A percentile compares a stretch with the other conserved stretches of the same genome.
phyloP scores from a whole-genome alignment of 345 rosid species.

The Pistacia atlantica region DNA sequence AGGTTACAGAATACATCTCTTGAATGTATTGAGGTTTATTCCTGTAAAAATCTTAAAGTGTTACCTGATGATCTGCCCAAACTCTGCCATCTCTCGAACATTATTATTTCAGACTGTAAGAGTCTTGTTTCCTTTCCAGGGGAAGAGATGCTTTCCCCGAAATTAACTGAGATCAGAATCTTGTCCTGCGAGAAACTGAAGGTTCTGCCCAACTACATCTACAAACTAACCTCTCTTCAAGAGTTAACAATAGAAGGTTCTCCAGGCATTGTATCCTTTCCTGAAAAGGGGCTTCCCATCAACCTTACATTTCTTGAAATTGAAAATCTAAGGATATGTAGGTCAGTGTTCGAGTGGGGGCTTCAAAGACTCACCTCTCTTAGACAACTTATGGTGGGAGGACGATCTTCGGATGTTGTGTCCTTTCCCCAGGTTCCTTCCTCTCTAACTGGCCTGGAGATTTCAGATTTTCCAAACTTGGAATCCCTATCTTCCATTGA shows the following conservation, averaged over 20 bases:
- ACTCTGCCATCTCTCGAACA: neutral
- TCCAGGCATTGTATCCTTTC: constrained; percentile 8
- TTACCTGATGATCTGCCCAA: neutral
- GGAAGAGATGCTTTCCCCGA: neutral
- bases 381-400: constrained; percentile 1
- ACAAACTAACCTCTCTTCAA: constrained; percentile 1
- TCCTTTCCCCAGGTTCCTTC: constrained; percentile 25
- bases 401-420: constrained; percentile 7
- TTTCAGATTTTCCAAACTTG: constrained; percentile 20
- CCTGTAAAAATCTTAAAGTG: neutral
- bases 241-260: neutral
- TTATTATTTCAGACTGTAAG: neutral
- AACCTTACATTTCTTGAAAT: constrained; percentile 8
- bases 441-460: constrained; percentile 6
- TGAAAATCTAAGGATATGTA: neutral
- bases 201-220: neutral
- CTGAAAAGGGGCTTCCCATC: constrained; percentile 1
- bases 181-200: neutral
- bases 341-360: constrained; percentile 18
- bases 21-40: neutral
- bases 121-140: neutral
- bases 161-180: neutral
- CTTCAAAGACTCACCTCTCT: constrained; percentile 19
- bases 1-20: neutral
- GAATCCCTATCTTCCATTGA: constrained; percentile 10